Conservation (phyloP, 768 basidiomycete species). For the Phanerochaete carnosa region DNA sequence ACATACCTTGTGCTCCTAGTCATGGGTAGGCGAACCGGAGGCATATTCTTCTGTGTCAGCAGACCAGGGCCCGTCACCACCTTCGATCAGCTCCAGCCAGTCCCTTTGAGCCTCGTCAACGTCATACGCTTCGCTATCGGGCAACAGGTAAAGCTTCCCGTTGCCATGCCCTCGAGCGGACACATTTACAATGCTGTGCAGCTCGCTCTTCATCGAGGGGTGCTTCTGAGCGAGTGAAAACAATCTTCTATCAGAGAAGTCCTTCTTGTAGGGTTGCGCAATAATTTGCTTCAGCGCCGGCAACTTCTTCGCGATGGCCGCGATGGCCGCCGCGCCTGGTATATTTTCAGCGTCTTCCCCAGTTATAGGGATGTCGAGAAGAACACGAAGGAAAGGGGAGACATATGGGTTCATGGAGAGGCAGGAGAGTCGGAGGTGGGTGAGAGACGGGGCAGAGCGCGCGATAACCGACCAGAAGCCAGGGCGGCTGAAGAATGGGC, state of each 20-base stretch:
- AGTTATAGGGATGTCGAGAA: background rate
- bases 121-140: background rate
- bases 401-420: background rate
- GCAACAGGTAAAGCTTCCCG: background rate
- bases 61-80: background rate
- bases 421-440: background rate
- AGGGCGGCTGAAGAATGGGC: too few species aligned
- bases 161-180: background rate
- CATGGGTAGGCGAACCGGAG: too few species aligned
- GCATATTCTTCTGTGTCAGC: background rate
- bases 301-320: background rate
- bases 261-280: background rate
- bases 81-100: background rate
- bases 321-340: background rate
- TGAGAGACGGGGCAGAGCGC: background rate
- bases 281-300: background rate
- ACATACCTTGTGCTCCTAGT: too few species aligned
- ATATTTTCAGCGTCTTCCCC: background rate
- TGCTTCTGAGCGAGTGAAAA: background rate
- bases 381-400: background rate
- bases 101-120: background rate
- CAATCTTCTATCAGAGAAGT: background rate
- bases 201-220: background rate
- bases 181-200: background rate
- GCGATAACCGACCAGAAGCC: background rate